A percentile compares a stretch with the other conserved stretches of the same genome.
Evolutionary conservation across 306 rosid genomes (phyloP).

Genomic region (Prunus dulcis): DNA sequence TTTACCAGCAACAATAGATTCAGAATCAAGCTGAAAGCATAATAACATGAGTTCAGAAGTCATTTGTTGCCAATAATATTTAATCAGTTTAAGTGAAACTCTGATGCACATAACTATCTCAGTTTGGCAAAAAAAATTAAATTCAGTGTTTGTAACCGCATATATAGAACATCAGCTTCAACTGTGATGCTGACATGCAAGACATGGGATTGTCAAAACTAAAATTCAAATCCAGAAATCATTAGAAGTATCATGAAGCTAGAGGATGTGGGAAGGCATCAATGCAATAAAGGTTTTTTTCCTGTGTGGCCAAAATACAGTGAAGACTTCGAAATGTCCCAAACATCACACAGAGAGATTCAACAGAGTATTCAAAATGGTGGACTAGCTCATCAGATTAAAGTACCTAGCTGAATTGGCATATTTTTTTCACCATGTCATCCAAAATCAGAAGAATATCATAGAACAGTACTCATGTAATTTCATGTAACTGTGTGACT

Average conservation of each 20-base stretch:
- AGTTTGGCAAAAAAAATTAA: background rate
- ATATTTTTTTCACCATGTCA: background rate
- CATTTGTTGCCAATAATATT: constrained; percentile 10
- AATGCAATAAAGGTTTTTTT: background rate
- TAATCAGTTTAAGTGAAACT: constrained; percentile 18
- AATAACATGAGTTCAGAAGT: constrained; percentile 29
- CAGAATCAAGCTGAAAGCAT: constrained; percentile 72
- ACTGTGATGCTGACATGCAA: background rate
- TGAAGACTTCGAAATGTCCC: background rate
- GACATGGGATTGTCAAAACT: background rate
- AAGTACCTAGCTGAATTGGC: background rate
- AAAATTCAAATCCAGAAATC: background rate
- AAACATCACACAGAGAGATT: background rate
- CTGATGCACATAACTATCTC: background rate
- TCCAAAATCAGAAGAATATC: background rate
- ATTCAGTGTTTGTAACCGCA: background rate
- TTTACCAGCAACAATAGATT: constrained; percentile 71
- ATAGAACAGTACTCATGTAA: background rate
- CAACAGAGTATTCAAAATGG: background rate
- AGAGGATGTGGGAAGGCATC: background rate
- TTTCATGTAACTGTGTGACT: background rate
- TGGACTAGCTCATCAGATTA: background rate
- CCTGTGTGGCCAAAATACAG: background rate
- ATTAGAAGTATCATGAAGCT: background rate
- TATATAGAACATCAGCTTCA: background rate